Percentiles rank a stretch among this genome's conserved stretches.
phyloP scores from a whole-genome alignment of 78 protist genomes.

The Cavenderia fasciculata region DNA sequence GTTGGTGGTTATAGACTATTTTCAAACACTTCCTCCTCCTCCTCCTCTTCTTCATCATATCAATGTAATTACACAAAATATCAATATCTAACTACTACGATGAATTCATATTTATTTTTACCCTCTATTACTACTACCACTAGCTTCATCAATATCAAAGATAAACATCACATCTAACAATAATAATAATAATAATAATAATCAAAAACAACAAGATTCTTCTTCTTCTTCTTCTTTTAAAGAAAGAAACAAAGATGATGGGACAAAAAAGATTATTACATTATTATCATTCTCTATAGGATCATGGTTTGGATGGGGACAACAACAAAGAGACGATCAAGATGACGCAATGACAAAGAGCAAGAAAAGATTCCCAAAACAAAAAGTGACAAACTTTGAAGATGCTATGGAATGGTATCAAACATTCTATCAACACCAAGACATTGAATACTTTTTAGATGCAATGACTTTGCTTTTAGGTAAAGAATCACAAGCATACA shows the following conservation, averaged over 20 bases:
- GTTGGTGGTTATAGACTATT: too few relatives aligned
- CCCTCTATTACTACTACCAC: too few relatives aligned
- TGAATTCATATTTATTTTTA: too few relatives aligned
- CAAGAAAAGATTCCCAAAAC: neutral
- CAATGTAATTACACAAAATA: too few relatives aligned
- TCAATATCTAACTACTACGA: too few relatives aligned
- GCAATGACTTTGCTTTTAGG: conserved; percentile 38
- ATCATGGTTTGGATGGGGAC: conserved; percentile 9
- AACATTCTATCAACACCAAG: conserved; percentile 13
- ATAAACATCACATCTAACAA: neutral
- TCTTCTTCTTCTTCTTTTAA: too few relatives aligned
- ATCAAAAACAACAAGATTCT: neutral
- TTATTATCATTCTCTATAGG: conserved; percentile 24
- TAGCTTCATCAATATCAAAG: too few relatives aligned
- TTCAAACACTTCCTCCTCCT: too few relatives aligned
- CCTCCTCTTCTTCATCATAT: neutral
- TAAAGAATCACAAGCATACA: neutral
- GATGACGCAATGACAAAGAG: neutral
- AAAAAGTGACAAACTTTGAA: neutral
- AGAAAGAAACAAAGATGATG: neutral
- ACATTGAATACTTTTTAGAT: conserved; percentile 14
- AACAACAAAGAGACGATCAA: conserved; percentile 5
- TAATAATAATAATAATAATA: neutral
- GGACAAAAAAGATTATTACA: neutral
- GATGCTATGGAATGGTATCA: conserved; percentile 67